Conservation (phyloP, 306 rosid species). For the Hippophae gyantsensis region DNA sequence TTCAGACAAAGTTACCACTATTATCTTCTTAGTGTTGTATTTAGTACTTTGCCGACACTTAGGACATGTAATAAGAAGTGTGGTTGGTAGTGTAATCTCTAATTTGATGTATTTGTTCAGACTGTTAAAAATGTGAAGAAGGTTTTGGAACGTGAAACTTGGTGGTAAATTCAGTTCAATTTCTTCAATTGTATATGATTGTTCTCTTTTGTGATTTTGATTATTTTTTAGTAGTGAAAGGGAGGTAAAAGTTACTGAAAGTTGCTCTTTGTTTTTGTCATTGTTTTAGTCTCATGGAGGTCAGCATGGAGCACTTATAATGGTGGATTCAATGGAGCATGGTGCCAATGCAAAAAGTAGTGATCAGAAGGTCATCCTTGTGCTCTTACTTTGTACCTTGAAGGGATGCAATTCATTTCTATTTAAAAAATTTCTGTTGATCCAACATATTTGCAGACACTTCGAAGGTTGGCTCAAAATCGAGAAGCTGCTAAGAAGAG, state of each 20-base stretch:
- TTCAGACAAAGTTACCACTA: too few species aligned
- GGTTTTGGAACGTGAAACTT: too few species aligned
- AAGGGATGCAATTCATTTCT: neutral
- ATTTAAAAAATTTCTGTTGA: neutral
- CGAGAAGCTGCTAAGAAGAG: constrained; percentile 79
- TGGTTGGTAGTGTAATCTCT: too few species aligned
- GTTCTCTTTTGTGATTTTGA: too few species aligned
- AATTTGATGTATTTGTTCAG: too few species aligned
- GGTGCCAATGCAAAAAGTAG: constrained; percentile 31
- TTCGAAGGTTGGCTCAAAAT: constrained; percentile 70
- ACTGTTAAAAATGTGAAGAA: too few species aligned
- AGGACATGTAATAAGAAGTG: too few species aligned
- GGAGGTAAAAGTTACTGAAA: constrained; percentile 1
- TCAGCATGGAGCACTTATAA: constrained; percentile 34
- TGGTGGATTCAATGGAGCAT: constrained; percentile 45
- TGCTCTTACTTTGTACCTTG: neutral
- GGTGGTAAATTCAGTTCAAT: too few species aligned
- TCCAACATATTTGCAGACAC: constrained; percentile 23
- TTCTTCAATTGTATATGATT: too few species aligned
- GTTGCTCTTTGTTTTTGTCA: neutral
- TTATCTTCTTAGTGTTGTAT: too few species aligned
- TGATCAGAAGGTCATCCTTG: constrained; percentile 49
- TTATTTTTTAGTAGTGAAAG: neutral
- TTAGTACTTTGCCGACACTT: too few species aligned
- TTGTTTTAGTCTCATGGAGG: constrained; percentile 40